These are phyloP conservation scores for Rubus idaeus DNA, from an alignment of 306 rosid species.

Conservation along the genomic window DNA sequence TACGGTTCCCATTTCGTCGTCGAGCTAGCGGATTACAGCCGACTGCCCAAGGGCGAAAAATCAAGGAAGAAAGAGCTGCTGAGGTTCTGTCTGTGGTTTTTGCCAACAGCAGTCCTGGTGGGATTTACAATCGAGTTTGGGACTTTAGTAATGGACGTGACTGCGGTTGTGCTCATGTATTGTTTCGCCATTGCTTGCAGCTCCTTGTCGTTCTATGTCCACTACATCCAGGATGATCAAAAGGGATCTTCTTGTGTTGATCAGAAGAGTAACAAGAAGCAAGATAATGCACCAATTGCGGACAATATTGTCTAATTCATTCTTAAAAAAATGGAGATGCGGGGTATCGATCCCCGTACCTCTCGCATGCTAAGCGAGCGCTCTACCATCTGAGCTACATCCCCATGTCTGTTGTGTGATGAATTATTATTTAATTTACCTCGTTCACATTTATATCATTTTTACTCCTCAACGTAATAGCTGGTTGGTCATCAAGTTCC, in stretches of 20 bases:
- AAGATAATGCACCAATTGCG: background rate
- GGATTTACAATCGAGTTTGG: conserved; percentile 19
- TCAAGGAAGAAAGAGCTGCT: conserved; percentile 11
- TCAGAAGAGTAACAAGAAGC: background rate
- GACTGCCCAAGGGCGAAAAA: conserved; percentile 7
- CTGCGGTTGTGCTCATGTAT: background rate
- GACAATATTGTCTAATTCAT: background rate
- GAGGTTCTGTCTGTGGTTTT: conserved; percentile 10
- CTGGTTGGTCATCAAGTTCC: too few species aligned
- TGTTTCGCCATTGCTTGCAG: conserved; percentile 6
- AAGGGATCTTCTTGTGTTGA: background rate
- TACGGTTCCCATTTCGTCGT: background rate
- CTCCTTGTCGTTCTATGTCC: conserved; percentile 16
- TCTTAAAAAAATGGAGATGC: conserved; percentile 53
- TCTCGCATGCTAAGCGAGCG: conserved; percentile 98
- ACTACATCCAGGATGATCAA: conserved; percentile 10
- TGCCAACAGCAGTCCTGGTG: conserved; percentile 17
- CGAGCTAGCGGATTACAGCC: background rate
- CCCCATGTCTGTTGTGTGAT: conserved; percentile 27
- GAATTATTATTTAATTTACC: too few species aligned
- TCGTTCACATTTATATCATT: too few species aligned
- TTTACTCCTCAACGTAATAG: too few species aligned
- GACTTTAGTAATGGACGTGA: background rate
- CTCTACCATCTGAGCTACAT: conserved; percentile 99
- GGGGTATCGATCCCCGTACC: conserved; percentile 93